Evolutionary conservation across 83 land plant species (phyloP).

Genomic region (Picea mariana): DNA sequence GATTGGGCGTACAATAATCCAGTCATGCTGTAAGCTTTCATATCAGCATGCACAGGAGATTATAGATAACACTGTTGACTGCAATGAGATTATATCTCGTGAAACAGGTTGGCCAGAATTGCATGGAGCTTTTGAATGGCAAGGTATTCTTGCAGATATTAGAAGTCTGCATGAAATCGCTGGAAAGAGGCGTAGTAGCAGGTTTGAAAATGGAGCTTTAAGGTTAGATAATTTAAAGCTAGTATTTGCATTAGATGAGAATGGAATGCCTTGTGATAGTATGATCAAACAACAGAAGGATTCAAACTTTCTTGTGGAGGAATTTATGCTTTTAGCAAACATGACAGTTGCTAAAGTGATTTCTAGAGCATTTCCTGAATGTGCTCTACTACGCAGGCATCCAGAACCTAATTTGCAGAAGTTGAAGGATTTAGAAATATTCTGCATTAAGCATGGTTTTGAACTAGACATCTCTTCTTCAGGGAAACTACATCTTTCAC

Average conservation of each 20-base stretch:
- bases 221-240: conserved; percentile 64
- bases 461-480: conserved; percentile 76
- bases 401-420: conserved; percentile 85
- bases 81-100: conserved; percentile 2
- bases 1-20: conserved; percentile 80
- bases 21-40: conserved; percentile 87
- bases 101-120: conserved; percentile 38
- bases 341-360: conserved; percentile 84
- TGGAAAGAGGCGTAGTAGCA: conserved; percentile 45
- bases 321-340: conserved; percentile 96
- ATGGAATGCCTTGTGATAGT: conserved; percentile 78
- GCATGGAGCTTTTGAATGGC: conserved; percentile 65
- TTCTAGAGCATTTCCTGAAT: conserved; percentile 77
- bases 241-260: conserved; percentile 64
- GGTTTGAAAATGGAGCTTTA: conserved; percentile 80
- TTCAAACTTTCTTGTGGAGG: conserved; percentile 80
- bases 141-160: conserved; percentile 59
- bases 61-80: conserved; percentile 51
- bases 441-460: conserved; percentile 76
- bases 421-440: conserved; percentile 79
- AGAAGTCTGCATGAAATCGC: conserved; percentile 65
- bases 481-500: conserved; percentile 64
- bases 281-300: conserved; percentile 49
- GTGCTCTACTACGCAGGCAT: conserved; percentile 84
- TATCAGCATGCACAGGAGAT: conserved; percentile 80